phyloP scores from a whole-genome alignment of 768 basidiomycete genomes.

The Favolaschia claudopus region DNA sequence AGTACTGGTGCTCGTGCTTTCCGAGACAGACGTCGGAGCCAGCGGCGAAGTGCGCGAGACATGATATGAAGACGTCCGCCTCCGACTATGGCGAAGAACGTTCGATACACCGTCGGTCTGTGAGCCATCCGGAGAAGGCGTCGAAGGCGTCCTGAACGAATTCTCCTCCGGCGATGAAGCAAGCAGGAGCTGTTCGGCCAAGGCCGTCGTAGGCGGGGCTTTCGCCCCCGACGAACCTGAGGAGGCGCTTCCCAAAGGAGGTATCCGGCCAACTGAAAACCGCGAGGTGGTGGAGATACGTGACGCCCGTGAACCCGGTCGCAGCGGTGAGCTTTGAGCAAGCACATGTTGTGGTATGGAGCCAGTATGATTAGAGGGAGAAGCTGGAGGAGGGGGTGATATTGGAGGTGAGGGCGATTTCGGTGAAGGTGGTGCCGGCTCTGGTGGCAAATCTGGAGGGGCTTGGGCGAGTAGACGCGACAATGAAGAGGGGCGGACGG shows the following conservation, averaged over 20 bases:
- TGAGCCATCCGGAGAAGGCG: slow-evolving; percentile 69
- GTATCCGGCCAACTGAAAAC: slow-evolving; percentile 70
- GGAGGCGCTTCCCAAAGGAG: slow-evolving; percentile 59
- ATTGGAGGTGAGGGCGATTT: slow-evolving; percentile 44
- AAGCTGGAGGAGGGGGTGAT: slow-evolving; percentile 45
- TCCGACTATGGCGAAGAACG: slow-evolving; percentile 47
- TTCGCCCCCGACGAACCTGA: slow-evolving; percentile 56
- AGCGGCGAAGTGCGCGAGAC: slow-evolving; percentile 59
- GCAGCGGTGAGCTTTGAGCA: slow-evolving; percentile 61
- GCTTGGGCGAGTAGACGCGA: slow-evolving; percentile 84
- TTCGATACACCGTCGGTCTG: slow-evolving; percentile 67
- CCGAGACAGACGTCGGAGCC: slow-evolving; percentile 32
- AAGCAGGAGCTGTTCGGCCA: slow-evolving; percentile 61
- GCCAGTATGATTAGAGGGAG: slow-evolving; percentile 42
- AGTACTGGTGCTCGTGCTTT: slow-evolving; percentile 35
- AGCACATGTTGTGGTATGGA: slow-evolving; percentile 47
- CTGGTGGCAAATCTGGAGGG: slow-evolving; percentile 46
- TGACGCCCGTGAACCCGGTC: slow-evolving; percentile 78
- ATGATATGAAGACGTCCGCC: slow-evolving; percentile 69
- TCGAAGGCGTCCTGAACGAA: slow-evolving; percentile 48
- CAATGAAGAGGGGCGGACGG: slow-evolving; percentile 79
- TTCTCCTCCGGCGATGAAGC: slow-evolving; percentile 52
- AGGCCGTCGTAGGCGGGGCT: slow-evolving; percentile 71
- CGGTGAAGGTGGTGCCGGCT: slow-evolving; percentile 33
- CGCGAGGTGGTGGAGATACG: slow-evolving; percentile 72